Evolutionary conservation across 352 stramenopile species (phyloP), one percentile per base, ranked within the genome.

Genomic region (Pelagophyceae sp.): DNA sequence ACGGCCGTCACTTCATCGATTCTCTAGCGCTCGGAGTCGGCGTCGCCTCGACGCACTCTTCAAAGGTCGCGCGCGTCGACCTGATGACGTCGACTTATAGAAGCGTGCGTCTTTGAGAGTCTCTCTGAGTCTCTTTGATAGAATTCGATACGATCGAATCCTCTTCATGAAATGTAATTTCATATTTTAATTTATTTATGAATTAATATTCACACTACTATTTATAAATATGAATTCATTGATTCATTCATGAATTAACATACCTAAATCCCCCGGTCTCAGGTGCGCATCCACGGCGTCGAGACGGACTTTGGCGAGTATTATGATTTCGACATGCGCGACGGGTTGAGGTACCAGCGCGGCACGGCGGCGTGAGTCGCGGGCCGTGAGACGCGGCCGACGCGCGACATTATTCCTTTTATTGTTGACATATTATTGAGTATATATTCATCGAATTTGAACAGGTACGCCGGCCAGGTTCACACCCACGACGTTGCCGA

Each of bases 301-400:
- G 67, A 74, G 20, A 58, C 35, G 35, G 67, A 74, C 67, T 74
- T 74, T 37, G 67, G 35, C 35, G 67, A 74, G 35, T 74, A 37
- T 37, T 74, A 74, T 37, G 33, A 33, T 1, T 35, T 33, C 38
- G 67, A 74, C 38, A 50, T 25, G 31, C 3, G 37, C 19, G 20
- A 50, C 31, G 64, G 35, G 32, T 25, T 40, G 19, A 5, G 3
- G 32, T 74, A 74, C 67, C 38, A 50, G n/a, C 33, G 67, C 27
- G 67, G 67, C 35, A 58, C 33, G 35, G 37, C 40, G 40, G 40
- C 40, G 40, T 20, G 40, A 54, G 20, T 54, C 40, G 40, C 40
- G 40, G 6, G 40, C 6, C 20, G 6, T 54, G 40, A 6, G 40
- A 54, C 40, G 40, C 20, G 6, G 20, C 20, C 40, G 40, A 54